Conservation (phyloP, 208 protist species). For the Wallacemonas sp. region DNA sequence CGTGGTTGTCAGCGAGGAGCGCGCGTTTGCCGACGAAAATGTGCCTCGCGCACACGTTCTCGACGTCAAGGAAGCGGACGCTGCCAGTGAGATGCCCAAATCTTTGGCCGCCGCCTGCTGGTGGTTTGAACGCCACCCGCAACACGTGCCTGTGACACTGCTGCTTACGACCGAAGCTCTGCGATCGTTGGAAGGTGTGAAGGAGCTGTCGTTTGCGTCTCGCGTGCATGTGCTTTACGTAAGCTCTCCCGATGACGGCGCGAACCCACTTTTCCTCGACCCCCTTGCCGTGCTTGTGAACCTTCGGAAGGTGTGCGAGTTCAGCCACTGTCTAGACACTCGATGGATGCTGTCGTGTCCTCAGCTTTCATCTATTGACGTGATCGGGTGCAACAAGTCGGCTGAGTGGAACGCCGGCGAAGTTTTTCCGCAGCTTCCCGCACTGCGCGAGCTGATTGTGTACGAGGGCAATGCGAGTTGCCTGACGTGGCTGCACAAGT, state of each 20-base stretch:
- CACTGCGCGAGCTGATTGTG: background rate
- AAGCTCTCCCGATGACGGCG: background rate
- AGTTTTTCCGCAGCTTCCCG: background rate
- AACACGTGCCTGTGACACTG: background rate
- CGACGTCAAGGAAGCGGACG: background rate
- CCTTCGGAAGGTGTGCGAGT: background rate
- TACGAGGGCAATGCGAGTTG: background rate
- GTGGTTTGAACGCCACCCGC: background rate
- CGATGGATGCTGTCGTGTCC: constrained; percentile 6
- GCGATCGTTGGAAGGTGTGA: background rate
- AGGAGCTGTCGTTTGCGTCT: background rate
- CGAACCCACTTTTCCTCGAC: background rate
- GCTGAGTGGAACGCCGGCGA: background rate
- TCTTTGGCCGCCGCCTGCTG: background rate
- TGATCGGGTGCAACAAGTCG: background rate
- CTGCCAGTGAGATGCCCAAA: background rate
- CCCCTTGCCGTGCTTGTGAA: background rate
- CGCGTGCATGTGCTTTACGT: constrained; percentile 5
- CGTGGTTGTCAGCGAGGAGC: background rate
- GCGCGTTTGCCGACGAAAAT: background rate
- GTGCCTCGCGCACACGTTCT: constrained; percentile 1
- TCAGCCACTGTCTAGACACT: background rate
- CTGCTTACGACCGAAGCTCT: background rate
- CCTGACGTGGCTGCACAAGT: background rate
- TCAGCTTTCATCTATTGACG: background rate